phyloP scores from a whole-genome alignment of 2,329 filamentous ascomycete genomes.

The Beauveria varroae region DNA sequence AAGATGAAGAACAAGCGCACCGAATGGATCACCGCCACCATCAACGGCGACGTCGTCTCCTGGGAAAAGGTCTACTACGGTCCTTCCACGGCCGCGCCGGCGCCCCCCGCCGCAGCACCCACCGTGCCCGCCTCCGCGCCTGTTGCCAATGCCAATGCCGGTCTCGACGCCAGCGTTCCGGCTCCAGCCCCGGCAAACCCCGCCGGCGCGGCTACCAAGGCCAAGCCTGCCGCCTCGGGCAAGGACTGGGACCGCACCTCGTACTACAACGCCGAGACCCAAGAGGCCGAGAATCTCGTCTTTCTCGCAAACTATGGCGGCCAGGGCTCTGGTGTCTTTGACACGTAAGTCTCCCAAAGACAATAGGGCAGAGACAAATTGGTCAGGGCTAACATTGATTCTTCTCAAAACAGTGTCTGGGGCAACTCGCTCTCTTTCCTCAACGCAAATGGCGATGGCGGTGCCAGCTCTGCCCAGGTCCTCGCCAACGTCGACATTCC shows the following conservation, averaged over 20 bases:
- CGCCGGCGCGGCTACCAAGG: neutral
- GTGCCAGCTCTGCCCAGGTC: slow-evolving; percentile 30
- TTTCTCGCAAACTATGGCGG: slow-evolving; percentile 44
- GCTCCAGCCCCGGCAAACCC: slow-evolving; percentile 9
- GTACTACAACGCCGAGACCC: slow-evolving; percentile 37
- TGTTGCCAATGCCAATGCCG: slow-evolving; percentile 10
- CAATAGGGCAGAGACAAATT: too few relatives aligned
- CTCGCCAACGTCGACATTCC: slow-evolving; percentile 32
- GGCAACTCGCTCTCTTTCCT: slow-evolving; percentile 40
- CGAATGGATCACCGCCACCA: slow-evolving; percentile 48
- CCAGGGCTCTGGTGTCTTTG: slow-evolving; percentile 34
- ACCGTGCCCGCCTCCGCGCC: slow-evolving; percentile 3
- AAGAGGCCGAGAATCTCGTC: slow-evolving; percentile 34
- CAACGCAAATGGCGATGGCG: slow-evolving; percentile 32
- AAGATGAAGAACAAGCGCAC: slow-evolving; percentile 38
- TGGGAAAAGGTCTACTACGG: slow-evolving; percentile 52
- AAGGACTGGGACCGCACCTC: slow-evolving; percentile 33
- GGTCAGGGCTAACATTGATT: neutral
- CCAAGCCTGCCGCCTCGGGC: slow-evolving; percentile 14
- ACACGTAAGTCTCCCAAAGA: slow-evolving; percentile 29
- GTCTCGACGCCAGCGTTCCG: neutral
- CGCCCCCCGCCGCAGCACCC: slow-evolving; percentile 11
- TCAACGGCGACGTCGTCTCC: slow-evolving; percentile 48
- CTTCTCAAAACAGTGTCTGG: slow-evolving; percentile 26
- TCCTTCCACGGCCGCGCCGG: slow-evolving; percentile 15